These are phyloP conservation scores for Hymenoscyphus linearis DNA, from an alignment of 2,329 filamentous ascomycete species.

Conservation along the genomic window DNA sequence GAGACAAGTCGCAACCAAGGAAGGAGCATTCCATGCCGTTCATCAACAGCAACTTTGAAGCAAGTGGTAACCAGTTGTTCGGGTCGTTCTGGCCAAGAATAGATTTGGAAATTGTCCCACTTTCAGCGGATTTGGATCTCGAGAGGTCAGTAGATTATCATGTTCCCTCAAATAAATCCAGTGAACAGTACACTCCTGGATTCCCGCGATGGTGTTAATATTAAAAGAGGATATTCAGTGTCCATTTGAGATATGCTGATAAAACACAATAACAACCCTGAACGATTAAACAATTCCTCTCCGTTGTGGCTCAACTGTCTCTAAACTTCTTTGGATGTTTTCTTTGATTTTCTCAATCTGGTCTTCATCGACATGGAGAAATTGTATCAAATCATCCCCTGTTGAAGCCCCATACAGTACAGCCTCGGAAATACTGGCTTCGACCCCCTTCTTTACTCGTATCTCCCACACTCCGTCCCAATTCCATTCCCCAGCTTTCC, in stretches of 20 bases:
- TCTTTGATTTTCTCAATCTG: slow-evolving; percentile 54
- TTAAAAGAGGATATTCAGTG: background rate
- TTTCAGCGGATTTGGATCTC: background rate
- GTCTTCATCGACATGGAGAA: slow-evolving; percentile 56
- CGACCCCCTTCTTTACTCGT: slow-evolving; percentile 73
- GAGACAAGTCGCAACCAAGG: background rate
- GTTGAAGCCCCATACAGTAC: slow-evolving; percentile 66
- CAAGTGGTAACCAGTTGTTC: background rate
- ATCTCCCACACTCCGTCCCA: slow-evolving; percentile 98
- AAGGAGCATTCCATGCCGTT: background rate
- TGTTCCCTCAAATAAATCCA: background rate
- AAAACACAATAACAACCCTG: background rate
- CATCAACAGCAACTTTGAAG: background rate
- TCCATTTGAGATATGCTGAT: slow-evolving; percentile 23
- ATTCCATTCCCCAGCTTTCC: slow-evolving; percentile 82
- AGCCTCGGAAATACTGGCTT: slow-evolving; percentile 70
- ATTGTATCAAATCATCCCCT: slow-evolving; percentile 69
- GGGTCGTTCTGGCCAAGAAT: background rate
- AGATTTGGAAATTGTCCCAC: background rate
- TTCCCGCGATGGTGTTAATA: background rate
- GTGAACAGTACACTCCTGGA: background rate
- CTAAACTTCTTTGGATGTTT: slow-evolving; percentile 44
- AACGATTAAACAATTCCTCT: slow-evolving; percentile 19
- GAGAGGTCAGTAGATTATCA: background rate
- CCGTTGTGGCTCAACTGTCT: slow-evolving; percentile 36